Conservation (phyloP, 2,329 filamentous ascomycete genomes). For the Aspergillus unguis region DNA sequence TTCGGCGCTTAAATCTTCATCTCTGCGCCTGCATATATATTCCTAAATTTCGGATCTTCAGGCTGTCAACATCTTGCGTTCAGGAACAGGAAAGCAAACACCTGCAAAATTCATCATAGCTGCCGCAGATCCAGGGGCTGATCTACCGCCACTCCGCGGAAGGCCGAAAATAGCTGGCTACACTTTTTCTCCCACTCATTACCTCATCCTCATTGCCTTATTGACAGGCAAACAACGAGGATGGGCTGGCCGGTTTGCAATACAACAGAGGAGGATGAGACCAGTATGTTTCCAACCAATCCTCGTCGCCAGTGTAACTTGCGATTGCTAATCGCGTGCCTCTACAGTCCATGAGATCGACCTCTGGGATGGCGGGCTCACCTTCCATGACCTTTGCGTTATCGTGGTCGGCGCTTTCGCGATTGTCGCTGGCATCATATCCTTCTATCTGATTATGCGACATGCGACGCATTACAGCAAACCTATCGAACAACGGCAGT, state of each 20-base stretch:
- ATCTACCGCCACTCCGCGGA: slow-evolving; percentile 9
- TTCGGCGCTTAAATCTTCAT: background rate
- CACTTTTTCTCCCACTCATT: slow-evolving; percentile 12
- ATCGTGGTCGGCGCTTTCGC: slow-evolving; percentile 54
- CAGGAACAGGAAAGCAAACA: slow-evolving; percentile 4
- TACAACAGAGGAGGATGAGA: slow-evolving; percentile 47
- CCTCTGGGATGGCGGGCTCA: slow-evolving; percentile 52
- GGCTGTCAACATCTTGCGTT: background rate
- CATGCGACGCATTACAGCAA: slow-evolving; percentile 60
- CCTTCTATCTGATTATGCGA: slow-evolving; percentile 53
- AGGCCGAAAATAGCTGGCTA: slow-evolving; percentile 5
- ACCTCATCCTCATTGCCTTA: slow-evolving; percentile 2
- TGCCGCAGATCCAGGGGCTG: slow-evolving; percentile 15
- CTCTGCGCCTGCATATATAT: too few relatives aligned
- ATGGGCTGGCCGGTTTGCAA: slow-evolving; percentile 51
- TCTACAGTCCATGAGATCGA: slow-evolving; percentile 45
- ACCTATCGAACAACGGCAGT: slow-evolving; percentile 60
- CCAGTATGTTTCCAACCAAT: slow-evolving; percentile 32
- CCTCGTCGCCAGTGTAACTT: background rate
- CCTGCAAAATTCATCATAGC: background rate
- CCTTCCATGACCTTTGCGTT: slow-evolving; percentile 57
- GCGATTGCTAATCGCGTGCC: slow-evolving; percentile 2
- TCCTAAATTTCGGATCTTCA: background rate
- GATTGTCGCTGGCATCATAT: slow-evolving; percentile 49
- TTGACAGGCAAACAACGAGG: slow-evolving; percentile 14